phyloP scores from a whole-genome alignment of 179 eudicot species.

The Actinidia chinensis region DNA sequence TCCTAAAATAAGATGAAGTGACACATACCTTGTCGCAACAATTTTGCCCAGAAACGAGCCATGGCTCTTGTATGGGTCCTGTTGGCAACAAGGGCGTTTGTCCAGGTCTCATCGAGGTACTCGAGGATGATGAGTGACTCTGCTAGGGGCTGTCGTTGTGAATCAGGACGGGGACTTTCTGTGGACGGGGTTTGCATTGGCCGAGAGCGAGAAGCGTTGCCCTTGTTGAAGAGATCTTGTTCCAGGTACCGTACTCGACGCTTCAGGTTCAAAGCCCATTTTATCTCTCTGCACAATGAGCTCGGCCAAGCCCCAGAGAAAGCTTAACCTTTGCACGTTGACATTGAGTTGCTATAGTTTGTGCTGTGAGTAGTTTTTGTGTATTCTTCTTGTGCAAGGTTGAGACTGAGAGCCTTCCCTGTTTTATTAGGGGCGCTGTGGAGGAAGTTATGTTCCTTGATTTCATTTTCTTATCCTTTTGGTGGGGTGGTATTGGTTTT shows the following conservation, averaged over 20 bases:
- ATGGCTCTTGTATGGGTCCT: constrained; percentile 10
- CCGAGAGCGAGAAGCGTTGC: neutral
- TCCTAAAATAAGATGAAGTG: too few species aligned
- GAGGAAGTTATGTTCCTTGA: too few species aligned
- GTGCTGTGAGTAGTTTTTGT: too few species aligned
- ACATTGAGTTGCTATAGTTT: too few species aligned
- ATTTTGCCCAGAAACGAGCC: constrained; percentile 16
- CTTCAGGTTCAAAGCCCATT: constrained; percentile 7
- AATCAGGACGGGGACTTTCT: constrained; percentile 8
- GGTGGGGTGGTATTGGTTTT: too few species aligned
- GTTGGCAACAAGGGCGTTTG: constrained; percentile 1
- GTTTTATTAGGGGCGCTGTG: too few species aligned
- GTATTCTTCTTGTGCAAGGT: too few species aligned
- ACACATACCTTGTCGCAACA: constrained; percentile 1
- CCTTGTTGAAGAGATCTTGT: neutral
- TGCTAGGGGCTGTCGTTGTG: neutral
- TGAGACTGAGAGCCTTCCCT: too few species aligned
- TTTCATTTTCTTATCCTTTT: too few species aligned
- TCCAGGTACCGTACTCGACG: neutral
- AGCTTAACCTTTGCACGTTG: too few species aligned
- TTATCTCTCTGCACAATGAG: too few species aligned
- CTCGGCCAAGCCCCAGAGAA: too few species aligned
- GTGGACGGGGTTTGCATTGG: neutral
- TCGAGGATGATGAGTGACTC: constrained; percentile 15
- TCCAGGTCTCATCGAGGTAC: constrained; percentile 15